Evolutionary conservation across 305 asterid genomes (phyloP).

Genomic region (Solanum hybrid): DNA sequence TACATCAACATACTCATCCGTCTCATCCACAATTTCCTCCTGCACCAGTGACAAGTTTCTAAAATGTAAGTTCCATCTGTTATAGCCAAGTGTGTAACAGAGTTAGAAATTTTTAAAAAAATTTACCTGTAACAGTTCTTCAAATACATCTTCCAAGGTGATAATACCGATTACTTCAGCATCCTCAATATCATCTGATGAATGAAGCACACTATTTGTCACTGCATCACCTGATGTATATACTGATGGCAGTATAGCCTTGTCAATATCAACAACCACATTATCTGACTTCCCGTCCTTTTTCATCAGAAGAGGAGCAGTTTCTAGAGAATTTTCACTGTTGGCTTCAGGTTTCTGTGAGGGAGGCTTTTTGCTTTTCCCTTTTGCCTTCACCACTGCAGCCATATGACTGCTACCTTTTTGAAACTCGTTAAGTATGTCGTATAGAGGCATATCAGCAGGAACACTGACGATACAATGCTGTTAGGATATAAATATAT

Average conservation of each 20-base stretch:
- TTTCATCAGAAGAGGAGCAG: slow-evolving; percentile 43
- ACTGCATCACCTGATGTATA: slow-evolving; percentile 26
- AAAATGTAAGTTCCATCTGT: not conserved
- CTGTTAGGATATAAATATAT: not conserved
- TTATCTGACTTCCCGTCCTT: slow-evolving; percentile 31
- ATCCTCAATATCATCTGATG: slow-evolving; percentile 58
- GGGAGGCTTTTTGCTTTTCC: slow-evolving; percentile 41
- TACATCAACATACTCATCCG: slow-evolving; percentile 91
- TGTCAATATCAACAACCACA: slow-evolving; percentile 58
- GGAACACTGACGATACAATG: slow-evolving; percentile 49
- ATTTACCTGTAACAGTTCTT: slow-evolving; percentile 84
- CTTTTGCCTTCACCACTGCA: slow-evolving; percentile 67
- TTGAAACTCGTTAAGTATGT: slow-evolving; percentile 82
- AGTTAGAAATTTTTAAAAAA: not conserved
- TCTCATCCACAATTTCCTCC: slow-evolving; percentile 98
- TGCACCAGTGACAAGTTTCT: slow-evolving; percentile 16
- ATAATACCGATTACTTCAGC: slow-evolving; percentile 84
- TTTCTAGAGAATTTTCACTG: slow-evolving; percentile 9
- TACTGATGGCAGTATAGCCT: slow-evolving; percentile 28
- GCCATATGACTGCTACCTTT: slow-evolving; percentile 97
- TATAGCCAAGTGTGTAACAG: not conserved
- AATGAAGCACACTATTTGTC: slow-evolving; percentile 14
- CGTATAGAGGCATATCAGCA: slow-evolving; percentile 85
- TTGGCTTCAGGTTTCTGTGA: slow-evolving; percentile 38
- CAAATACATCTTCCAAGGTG: slow-evolving; percentile 90